Evolutionary conservation across 2,329 filamentous ascomycete genomes (phyloP).

Genomic region (Venturia asperata): DNA sequence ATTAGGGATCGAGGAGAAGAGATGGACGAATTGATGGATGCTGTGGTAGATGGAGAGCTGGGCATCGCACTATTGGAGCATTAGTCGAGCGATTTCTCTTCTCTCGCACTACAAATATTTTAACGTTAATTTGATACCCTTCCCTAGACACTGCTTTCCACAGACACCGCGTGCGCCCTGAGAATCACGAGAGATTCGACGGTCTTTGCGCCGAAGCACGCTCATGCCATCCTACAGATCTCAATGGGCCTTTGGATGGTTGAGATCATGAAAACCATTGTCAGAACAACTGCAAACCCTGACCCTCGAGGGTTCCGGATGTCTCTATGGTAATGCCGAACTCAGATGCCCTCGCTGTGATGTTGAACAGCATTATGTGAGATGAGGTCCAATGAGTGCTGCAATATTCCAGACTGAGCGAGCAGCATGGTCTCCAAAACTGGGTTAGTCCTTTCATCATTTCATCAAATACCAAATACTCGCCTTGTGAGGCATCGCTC

Average conservation of each 20-base stretch:
- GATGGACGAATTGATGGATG: slow-evolving; percentile 51
- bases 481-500: too few species aligned
- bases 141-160: background rate
- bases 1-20: slow-evolving; percentile 49
- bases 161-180: background rate
- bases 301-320: too few species aligned
- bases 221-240: background rate
- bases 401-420: too few species aligned
- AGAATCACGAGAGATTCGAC: background rate
- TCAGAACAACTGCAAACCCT: background rate
- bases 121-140: background rate
- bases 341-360: too few species aligned
- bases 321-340: too few species aligned
- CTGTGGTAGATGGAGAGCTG: slow-evolving; percentile 64
- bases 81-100: slow-evolving; percentile 2
- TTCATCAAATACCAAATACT: too few species aligned
- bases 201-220: background rate
- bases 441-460: too few species aligned
- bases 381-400: too few species aligned
- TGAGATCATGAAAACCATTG: background rate
- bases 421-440: too few species aligned
- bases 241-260: background rate
- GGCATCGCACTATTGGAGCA: slow-evolving; percentile 45
- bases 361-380: too few species aligned
- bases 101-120: background rate